Conservation (phyloP, 2,329 filamentous ascomycete genomes). For the Fusarium penzigii region DNA sequence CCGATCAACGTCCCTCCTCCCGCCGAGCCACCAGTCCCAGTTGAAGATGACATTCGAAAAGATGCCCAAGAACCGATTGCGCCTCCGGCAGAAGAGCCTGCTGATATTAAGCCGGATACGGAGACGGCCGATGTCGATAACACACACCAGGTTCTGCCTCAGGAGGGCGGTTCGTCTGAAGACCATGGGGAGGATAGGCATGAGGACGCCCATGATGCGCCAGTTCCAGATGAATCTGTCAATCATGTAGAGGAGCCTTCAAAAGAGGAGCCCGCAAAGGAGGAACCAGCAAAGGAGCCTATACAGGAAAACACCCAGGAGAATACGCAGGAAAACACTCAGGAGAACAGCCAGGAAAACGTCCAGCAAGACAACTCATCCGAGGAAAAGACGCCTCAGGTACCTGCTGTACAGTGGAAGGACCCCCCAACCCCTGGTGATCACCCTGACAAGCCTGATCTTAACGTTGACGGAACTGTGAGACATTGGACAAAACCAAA, state of each 20-base stretch:
- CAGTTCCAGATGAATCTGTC: not conserved
- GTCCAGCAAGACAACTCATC: conserved; percentile 3
- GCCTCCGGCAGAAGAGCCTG: conserved; percentile 2
- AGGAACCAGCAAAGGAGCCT: not conserved
- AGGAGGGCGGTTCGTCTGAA: conserved; percentile 4
- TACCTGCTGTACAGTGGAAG: conserved; percentile 27
- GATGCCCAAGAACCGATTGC: conserved; percentile 20
- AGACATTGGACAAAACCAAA: conserved; percentile 73
- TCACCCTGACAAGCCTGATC: conserved; percentile 14
- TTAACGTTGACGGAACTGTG: conserved; percentile 20
- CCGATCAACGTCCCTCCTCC: conserved; percentile 6
- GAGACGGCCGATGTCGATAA: not conserved
- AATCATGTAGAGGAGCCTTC: not conserved
- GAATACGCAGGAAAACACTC: conserved; percentile 4
- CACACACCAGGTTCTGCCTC: not conserved
- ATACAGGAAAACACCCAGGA: conserved; percentile 5
- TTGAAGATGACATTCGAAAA: conserved; percentile 8
- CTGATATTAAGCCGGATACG: not conserved
- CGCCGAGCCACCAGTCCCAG: conserved; percentile 10
- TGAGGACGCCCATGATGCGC: not conserved
- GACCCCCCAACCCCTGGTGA: conserved; percentile 28
- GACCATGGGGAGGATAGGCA: conserved; percentile 1
- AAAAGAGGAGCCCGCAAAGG: not conserved
- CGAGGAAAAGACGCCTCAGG: conserved; percentile 14
- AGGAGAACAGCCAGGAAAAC: not conserved